Evolutionary conservation across 2,329 filamentous ascomycete species (phyloP).

Genomic region (Capronia americana): DNA sequence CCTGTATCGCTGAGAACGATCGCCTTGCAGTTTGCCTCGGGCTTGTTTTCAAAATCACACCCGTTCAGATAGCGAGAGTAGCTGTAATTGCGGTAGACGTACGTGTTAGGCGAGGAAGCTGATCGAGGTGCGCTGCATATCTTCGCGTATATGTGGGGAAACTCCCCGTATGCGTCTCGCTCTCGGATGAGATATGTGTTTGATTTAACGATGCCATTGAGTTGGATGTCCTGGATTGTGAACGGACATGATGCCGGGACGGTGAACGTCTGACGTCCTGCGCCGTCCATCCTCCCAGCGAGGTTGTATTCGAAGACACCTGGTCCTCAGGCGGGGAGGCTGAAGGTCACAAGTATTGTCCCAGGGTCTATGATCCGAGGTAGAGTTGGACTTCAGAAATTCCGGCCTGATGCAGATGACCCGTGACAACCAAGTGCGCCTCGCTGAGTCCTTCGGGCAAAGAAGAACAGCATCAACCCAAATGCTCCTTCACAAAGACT

Average conservation of each 20-base stretch:
- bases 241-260: slow-evolving; percentile 23
- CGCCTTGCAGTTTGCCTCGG: slow-evolving; percentile 18
- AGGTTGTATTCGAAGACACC: not conserved
- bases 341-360: not conserved
- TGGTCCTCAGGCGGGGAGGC: not conserved
- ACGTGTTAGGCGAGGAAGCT: not conserved
- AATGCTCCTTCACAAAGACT: not conserved
- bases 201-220: not conserved
- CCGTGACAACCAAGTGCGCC: not conserved
- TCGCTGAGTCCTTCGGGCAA: not conserved
- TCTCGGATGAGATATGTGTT: slow-evolving; percentile 36
- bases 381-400: not conserved
- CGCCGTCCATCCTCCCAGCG: not conserved
- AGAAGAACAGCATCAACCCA: not conserved
- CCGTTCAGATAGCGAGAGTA: slow-evolving; percentile 6
- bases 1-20: slow-evolving; percentile 39
- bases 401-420: not conserved
- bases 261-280: not conserved
- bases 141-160: slow-evolving; percentile 38
- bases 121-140: slow-evolving; percentile 25
- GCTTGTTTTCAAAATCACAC: not conserved
- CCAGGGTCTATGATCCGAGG: not conserved
- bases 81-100: slow-evolving; percentile 5
- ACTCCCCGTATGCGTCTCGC: slow-evolving; percentile 36
- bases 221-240: slow-evolving; percentile 21